Percentiles rank a stretch among this genome's conserved stretches.
Conservation (phyloP, 2,329 filamentous ascomycete genomes). For the Xylariaceae sp. region DNA sequence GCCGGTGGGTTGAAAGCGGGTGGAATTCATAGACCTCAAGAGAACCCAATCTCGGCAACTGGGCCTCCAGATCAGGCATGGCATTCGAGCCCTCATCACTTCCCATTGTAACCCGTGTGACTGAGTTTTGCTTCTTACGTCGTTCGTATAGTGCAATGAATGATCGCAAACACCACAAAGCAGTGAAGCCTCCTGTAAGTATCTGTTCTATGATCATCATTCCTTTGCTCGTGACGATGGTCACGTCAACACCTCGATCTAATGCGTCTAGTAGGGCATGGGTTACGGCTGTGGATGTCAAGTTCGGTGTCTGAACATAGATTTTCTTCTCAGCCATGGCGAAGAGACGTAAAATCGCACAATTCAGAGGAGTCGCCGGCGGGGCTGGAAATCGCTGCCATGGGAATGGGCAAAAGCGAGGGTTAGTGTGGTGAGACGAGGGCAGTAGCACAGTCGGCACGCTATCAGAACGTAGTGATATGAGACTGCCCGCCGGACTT, state of each 20-base stretch:
- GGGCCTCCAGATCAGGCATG: slow-evolving; percentile 40
- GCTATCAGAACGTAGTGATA: slow-evolving; percentile 15
- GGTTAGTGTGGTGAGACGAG: slow-evolving; percentile 66
- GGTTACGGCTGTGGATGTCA: slow-evolving; percentile 64
- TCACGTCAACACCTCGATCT: slow-evolving; percentile 60
- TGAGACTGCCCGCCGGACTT: slow-evolving; percentile 23
- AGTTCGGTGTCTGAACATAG: slow-evolving; percentile 70
- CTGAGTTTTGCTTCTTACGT: slow-evolving; percentile 38
- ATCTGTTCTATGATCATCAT: slow-evolving; percentile 79
- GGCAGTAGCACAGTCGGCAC: slow-evolving; percentile 62
- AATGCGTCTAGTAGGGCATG: slow-evolving; percentile 57
- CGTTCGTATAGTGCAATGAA: slow-evolving; percentile 45
- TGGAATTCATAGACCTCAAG: slow-evolving; percentile 57
- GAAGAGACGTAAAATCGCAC: slow-evolving; percentile 57
- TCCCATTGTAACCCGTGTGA: slow-evolving; percentile 13
- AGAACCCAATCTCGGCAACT: slow-evolving; percentile 39
- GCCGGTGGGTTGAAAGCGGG: slow-evolving; percentile 22
- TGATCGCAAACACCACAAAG: slow-evolving; percentile 55
- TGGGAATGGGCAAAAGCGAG: slow-evolving; percentile 55
- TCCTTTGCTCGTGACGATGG: slow-evolving; percentile 59
- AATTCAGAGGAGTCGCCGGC: slow-evolving; percentile 63
- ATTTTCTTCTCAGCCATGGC: slow-evolving; percentile 53
- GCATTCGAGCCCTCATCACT: slow-evolving; percentile 16
- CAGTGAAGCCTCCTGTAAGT: slow-evolving; percentile 72
- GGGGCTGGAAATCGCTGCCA: slow-evolving; percentile 46